Percentiles rank a stretch among this genome's conserved stretches.
These are phyloP conservation scores for Trichosporon sp. DNA, from an alignment of 1,284 basidiomycete genomes.

Conservation along the genomic window DNA sequence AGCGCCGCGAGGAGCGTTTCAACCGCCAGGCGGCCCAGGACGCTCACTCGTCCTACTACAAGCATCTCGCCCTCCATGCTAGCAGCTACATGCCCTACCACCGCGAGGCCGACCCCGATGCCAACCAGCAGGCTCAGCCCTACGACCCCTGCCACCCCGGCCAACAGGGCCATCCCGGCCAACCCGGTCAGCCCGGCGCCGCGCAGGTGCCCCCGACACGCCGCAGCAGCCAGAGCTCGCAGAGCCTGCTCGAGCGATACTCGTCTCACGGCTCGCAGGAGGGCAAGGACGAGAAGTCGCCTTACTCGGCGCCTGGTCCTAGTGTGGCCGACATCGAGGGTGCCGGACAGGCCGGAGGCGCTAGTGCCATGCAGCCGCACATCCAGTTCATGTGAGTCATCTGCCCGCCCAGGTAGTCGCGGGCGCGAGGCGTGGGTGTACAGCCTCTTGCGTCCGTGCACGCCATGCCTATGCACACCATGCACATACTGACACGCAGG, in stretches of 20 bases:
- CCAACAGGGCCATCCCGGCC: not conserved
- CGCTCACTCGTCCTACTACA: conserved; percentile 51
- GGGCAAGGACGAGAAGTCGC: conserved; percentile 35
- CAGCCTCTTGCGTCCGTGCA: not conserved
- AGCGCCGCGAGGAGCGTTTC: conserved; percentile 44
- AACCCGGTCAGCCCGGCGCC: no score
- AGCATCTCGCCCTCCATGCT: conserved; percentile 47
- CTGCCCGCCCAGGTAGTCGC: not conserved
- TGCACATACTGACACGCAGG: conserved; percentile 34
- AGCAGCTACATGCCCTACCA: conserved; percentile 39
- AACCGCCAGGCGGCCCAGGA: conserved; percentile 47
- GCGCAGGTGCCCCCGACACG: not conserved
- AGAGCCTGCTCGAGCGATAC: conserved; percentile 16
- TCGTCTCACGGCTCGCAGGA: conserved; percentile 22
- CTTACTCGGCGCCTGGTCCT: conserved; percentile 32
- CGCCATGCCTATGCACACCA: not conserved
- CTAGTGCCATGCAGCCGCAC: conserved; percentile 54
- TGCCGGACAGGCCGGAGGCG: conserved; percentile 31
- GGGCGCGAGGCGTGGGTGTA: not conserved
- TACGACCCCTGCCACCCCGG: conserved; percentile 16
- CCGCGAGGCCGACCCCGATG: conserved; percentile 9
- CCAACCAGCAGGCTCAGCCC: conserved; percentile 37
- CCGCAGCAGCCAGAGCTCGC: conserved; percentile 17
- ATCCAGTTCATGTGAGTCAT: conserved; percentile 56
- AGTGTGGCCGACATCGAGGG: conserved; percentile 21